These are phyloP conservation scores for Chimonanthus salicifolius DNA, from an alignment of 164 flowering plant species.

Conservation along the genomic window DNA sequence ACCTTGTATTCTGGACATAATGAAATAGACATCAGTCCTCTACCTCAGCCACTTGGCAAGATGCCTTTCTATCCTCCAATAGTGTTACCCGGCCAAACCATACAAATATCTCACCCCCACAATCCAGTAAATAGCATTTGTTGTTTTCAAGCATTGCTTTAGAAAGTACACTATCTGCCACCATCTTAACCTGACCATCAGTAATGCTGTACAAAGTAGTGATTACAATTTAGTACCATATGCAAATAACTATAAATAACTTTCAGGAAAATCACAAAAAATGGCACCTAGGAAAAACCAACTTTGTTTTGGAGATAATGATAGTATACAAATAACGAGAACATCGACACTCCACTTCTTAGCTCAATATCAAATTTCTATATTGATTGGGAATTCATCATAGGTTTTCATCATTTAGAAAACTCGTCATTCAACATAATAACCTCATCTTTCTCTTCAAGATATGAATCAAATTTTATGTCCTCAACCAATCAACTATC, in stretches of 20 bases:
- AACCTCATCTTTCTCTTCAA: too few species aligned
- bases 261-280: too few species aligned
- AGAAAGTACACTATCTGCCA: constrained; percentile 74
- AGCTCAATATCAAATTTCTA: too few species aligned
- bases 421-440: too few species aligned
- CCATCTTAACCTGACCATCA: constrained; percentile 52
- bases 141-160: constrained; percentile 80
- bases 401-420: too few species aligned
- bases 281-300: too few species aligned
- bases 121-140: constrained; percentile 81
- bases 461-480: too few species aligned
- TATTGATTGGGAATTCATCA: too few species aligned
- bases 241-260: not conserved
- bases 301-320: too few species aligned
- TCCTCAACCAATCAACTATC: too few species aligned
- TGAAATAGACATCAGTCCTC: constrained; percentile 1
- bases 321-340: too few species aligned
- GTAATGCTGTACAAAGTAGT: constrained; percentile 47
- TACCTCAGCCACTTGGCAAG: constrained; percentile 92
- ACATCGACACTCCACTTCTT: too few species aligned
- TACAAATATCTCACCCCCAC: constrained; percentile 86
- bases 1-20: not conserved
- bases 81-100: constrained; percentile 98
- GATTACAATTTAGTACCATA: constrained; percentile 6
- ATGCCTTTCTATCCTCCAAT: constrained; percentile 91